Base-by-base conservation (phyloP, 345 rosid species). In the Acer saccharum region DNA sequence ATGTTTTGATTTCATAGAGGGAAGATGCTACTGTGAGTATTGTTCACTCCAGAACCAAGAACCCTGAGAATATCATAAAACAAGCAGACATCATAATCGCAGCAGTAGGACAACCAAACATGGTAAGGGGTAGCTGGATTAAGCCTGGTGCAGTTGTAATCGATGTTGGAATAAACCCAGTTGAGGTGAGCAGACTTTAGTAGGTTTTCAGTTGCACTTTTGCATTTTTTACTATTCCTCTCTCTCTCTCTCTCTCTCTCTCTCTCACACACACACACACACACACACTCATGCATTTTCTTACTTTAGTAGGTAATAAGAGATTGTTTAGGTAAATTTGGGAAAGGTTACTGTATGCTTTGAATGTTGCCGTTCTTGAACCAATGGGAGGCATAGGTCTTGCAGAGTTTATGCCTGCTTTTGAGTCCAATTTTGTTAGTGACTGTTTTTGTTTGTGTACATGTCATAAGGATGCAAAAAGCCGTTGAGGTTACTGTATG, bases 141-240 rank as follows among this genome's bases (percentile, higher is more conserved):
- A 95, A 95, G 77, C 97, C 94, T 1, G 98, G 97, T 43, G 98
- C 97, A 41, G 94, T 91, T 68, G 72, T 94, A 20, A 92, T 94
- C 27, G 97, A 91, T 80, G 98, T 95, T n/a, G 97, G 98, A 76
- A 95, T 90, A 78, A 95, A 90, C 79, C 87, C 91, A 39, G 94
- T 93, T 54, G 94, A 93, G 90, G 96, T 91, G 44, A 86, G 82
- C 68, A 27, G 18, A 44, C 23, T 3, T 50, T 29, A 65, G 27
- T 68, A 50, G 14, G 10, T 66, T 55, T 63, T 7, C 58, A 39
- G 9, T 68, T 63, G 11, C 23, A 2, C 12, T 39, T 12, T 60
- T 71, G 4, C 69, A 7, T 58, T 32, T 55, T 10, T 67, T 46
- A 39, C 10, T 57, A 16, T 16, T 16, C 7, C 14, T 2, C 66